Evolutionary conservation across 2,329 filamentous ascomycete species (phyloP), one percentile per base, ranked within the genome.

Genomic region (Diaporthe nobilis): DNA sequence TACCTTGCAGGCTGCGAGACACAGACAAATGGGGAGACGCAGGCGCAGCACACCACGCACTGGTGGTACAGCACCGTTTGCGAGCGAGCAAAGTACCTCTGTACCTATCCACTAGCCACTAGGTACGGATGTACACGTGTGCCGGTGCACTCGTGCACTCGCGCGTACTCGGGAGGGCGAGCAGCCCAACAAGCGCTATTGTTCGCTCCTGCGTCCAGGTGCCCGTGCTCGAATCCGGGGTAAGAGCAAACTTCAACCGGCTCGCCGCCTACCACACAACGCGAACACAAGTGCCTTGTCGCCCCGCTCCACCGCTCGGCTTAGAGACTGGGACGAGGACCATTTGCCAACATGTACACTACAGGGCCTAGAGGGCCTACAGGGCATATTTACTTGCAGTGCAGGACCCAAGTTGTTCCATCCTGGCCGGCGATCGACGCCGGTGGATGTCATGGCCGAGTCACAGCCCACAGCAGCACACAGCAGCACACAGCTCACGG

Each of bases 181-280:
- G 61, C 58, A 44, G 44, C 22, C 34, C 34, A 34, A 31, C 37
- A 28, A n/a, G 31, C 44, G 28, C 44, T 20, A 37, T 39, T 68
- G 42, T 47, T 49, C 25, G 42, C 28, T 51, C 61, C 25, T 67
- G 28, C 28, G 28, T 49, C 44, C 44, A n/a, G 44, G 61, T 49
- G 63, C 63, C 44, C 63, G 63, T 39, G 63, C 63, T 39, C 22
- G 22, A 68, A 68, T 68, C 63, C 63, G 63, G 63, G 63, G 63
- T 68, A 68, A 68, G 44, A 25, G 44, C 63, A 68, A 53, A 25
- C 49, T n/a, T 15, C 57, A 60, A 49, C 44, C 61, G 42, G 28
- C 44, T 49, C 28, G 9, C 28, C 28, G 61, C 61, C 39, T 63
- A 53, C 13, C 53, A 31, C 17, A 31, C n/a, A 31, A 49, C 44